These are phyloP conservation scores for Irpex rosettiformis DNA, from an alignment of 1,284 basidiomycete genomes.

Conservation along the genomic window DNA sequence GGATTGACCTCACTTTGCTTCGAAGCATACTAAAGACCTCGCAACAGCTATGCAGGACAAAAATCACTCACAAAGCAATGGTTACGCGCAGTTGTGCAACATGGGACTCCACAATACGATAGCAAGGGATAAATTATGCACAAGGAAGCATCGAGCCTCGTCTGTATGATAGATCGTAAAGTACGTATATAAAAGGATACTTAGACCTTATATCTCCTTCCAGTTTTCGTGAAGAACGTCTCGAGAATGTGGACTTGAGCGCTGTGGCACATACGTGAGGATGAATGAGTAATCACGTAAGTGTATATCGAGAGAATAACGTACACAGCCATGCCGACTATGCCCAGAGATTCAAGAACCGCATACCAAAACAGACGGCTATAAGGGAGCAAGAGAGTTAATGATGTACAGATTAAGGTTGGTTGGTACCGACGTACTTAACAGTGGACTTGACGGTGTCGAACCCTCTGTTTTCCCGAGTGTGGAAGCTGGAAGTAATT, in stretches of 20 bases:
- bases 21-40: too few relatives aligned
- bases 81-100: too few relatives aligned
- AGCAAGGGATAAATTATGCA: not conserved
- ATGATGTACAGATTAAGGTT: conserved; percentile 28
- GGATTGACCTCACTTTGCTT: not conserved
- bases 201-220: conserved; percentile 81
- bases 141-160: not conserved
- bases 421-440: conserved; percentile 43
- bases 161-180: not conserved
- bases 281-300: conserved; percentile 10
- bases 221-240: conserved; percentile 90
- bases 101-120: too few relatives aligned
- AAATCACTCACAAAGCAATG: too few relatives aligned
- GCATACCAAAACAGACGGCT: conserved; percentile 92
- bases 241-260: conserved; percentile 88
- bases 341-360: conserved; percentile 69
- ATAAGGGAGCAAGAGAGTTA: conserved; percentile 12
- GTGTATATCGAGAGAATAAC: conserved; percentile 27
- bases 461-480: conserved; percentile 78
- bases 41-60: too few relatives aligned
- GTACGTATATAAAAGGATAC: conserved; percentile 4
- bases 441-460: conserved; percentile 77
- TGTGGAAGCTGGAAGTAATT: conserved; percentile 60
- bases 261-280: conserved; percentile 40
- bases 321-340: conserved; percentile 82